Base-by-base conservation (phyloP, 2,329 filamentous ascomycete genomes). In the Aureobasidium zeae region DNA sequence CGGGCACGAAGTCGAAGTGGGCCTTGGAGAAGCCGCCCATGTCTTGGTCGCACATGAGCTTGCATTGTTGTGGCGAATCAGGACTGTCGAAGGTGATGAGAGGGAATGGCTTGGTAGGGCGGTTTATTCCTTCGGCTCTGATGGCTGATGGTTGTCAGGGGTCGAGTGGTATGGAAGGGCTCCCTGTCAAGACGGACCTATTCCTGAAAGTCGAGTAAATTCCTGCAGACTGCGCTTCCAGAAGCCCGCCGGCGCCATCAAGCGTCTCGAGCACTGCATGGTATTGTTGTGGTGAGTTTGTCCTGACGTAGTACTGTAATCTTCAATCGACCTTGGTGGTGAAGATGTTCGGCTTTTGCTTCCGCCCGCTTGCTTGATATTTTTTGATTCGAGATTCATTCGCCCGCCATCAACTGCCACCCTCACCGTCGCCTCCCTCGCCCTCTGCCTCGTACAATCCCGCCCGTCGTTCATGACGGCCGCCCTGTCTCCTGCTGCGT, bases 21-120 rank as follows among this genome's bases (percentile, higher is more conserved):
- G 79, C 82, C 13, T 75, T 76, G 24, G 88, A 94, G 66, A 77
- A 88, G 47, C 89, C 91, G 49, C 89, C 89, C 17, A 94, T 86
- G 56, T 89, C 82, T 38, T 49, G 53, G 46, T 72, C 71, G 52
- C 81, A 84, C 79, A 96, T 91, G 52, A 83, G 70, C 62, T 94
- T 91, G 61, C 70, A 72, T 45, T 51, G 53, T 15, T 63, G 56
- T 34, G 70, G 52, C 11, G 65, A 63, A 26, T 66, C 62, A 5
- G 65, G 60, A 10, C 62, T 50, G 31, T 73, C 66, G 64, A 89
- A 89, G 52, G 70, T 66, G 55, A 81, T 74, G 24, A 91, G 71
- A 5, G 73, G 67, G 47, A 75, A 76, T 1, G 83, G 79, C 17
- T 74, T 75, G 1, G 70, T 71, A 17, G 83, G 76, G 19, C 72